A percentile compares a stretch with the other conserved stretches of the same genome.
Conservation (phyloP, 148 eudicot genomes). For the Cornus suecica region DNA sequence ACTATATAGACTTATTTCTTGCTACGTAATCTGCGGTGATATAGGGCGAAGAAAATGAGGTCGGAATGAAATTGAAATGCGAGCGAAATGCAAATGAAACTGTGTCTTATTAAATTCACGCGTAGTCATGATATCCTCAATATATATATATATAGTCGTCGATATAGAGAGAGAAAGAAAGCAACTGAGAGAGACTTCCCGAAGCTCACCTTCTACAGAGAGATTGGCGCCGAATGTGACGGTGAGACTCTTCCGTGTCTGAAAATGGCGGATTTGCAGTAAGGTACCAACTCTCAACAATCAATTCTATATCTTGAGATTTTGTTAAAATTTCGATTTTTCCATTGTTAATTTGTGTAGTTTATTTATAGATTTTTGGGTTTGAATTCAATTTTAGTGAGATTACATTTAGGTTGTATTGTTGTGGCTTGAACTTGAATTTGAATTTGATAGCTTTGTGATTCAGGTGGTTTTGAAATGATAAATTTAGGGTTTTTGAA, state of each 20-base stretch:
- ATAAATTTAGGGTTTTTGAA: conserved; percentile 5
- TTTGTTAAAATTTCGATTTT: conserved; percentile 13
- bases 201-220: neutral
- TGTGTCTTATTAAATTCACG: conserved; percentile 64
- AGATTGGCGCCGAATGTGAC: conserved; percentile 18
- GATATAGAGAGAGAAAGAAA: conserved; percentile 6
- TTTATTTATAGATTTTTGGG: conserved; percentile 15
- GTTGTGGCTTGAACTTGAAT: conserved; percentile 3
- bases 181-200: neutral
- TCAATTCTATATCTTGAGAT: neutral
- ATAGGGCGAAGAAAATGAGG: conserved; percentile 53
- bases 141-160: conserved; percentile 45
- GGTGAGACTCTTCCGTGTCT: conserved; percentile 15
- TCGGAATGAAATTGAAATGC: conserved; percentile 94
- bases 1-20: conserved; percentile 12
- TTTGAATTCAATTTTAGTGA: neutral
- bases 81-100: conserved; percentile 48
- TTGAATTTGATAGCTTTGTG: conserved; percentile 6
- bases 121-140: conserved; percentile 45
- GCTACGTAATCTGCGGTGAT: conserved; percentile 50
- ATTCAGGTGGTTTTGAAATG: conserved; percentile 17
- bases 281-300: conserved; percentile 14
- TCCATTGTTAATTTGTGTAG: conserved; percentile 3
- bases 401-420: neutral
- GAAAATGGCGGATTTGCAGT: conserved; percentile 13